Evolutionary conservation across 352 stramenopile species (phyloP).

Genomic region (Globisporangium emineosum): DNA sequence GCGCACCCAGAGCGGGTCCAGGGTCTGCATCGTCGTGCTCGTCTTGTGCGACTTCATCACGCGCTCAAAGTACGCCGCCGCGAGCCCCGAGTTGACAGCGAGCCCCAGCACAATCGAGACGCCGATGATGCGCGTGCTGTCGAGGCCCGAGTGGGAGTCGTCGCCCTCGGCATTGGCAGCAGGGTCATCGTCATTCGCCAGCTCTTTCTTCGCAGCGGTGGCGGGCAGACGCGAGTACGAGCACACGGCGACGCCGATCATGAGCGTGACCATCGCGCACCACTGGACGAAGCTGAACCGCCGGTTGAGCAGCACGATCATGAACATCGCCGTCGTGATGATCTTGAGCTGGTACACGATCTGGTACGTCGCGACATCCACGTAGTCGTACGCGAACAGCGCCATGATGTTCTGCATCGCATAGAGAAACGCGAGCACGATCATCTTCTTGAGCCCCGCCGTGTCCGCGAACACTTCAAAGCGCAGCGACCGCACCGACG

Average conservation of each 20-base stretch:
- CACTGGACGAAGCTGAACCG: constrained; percentile 83
- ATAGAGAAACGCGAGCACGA: constrained; percentile 82
- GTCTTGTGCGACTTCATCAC: constrained; percentile 87
- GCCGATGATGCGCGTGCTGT: constrained; percentile 67
- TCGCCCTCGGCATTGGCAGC: not conserved
- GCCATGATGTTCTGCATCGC: constrained; percentile 86
- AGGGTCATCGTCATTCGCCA: constrained; percentile 13
- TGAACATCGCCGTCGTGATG: constrained; percentile 88
- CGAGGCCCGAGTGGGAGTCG: constrained; percentile 18
- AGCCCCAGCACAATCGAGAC: constrained; percentile 77
- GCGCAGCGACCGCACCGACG: constrained; percentile 57
- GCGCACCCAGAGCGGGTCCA: constrained; percentile 83
- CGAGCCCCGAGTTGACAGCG: constrained; percentile 84
- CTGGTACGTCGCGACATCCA: constrained; percentile 88
- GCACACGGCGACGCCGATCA: constrained; percentile 82
- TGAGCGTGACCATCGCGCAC: constrained; percentile 81
- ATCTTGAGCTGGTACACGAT: constrained; percentile 91
- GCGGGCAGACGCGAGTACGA: constrained; percentile 72
- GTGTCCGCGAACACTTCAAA: constrained; percentile 79
- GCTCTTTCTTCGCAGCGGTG: constrained; percentile 19
- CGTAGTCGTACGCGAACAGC: constrained; percentile 85
- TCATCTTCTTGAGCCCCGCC: constrained; percentile 81
- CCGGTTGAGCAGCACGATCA: constrained; percentile 85
- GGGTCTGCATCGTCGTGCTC: constrained; percentile 64
- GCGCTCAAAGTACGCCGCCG: constrained; percentile 83